These are phyloP conservation scores for Petrea volubilis DNA, from an alignment of 257 asterid species.

Conservation along the genomic window DNA sequence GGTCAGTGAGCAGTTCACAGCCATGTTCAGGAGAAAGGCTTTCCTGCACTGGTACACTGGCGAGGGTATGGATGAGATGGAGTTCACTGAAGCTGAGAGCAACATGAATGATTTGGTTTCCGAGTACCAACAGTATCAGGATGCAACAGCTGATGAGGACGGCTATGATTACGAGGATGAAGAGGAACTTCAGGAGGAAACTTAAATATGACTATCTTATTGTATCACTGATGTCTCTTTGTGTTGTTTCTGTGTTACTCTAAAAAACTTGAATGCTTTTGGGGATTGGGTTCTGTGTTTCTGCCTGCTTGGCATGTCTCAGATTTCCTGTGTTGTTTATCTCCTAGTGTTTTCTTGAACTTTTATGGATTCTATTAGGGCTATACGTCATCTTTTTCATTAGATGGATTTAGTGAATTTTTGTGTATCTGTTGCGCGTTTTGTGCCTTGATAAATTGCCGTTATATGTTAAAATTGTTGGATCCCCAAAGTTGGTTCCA, in stretches of 20 bases:
- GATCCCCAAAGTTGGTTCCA: neutral
- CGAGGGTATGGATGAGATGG: conserved; percentile 76
- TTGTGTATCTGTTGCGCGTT: neutral
- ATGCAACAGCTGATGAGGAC: conserved; percentile 79
- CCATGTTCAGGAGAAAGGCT: conserved; percentile 72
- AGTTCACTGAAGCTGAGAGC: conserved; percentile 69
- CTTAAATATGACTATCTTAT: conserved; percentile 5
- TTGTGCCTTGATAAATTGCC: neutral
- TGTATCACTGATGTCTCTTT: neutral
- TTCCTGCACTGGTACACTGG: conserved; percentile 78
- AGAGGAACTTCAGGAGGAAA: conserved; percentile 52
- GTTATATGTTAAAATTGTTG: neutral
- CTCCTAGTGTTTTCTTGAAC: conserved; percentile 2
- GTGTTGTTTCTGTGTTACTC: neutral
- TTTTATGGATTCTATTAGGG: neutral
- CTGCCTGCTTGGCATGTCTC: conserved; percentile 15
- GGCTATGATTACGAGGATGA: conserved; percentile 65
- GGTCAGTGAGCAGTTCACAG: conserved; percentile 69
- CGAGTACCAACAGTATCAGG: conserved; percentile 81
- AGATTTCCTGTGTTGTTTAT: conserved; percentile 8
- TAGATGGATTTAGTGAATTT: conserved; percentile 18
- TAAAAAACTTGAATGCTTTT: conserved; percentile 2
- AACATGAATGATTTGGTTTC: conserved; percentile 83
- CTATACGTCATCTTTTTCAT: conserved; percentile 3
- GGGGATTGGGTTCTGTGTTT: conserved; percentile 3